These are phyloP conservation scores for Erythrophleum fordii DNA, from an alignment of 306 rosid species.

Conservation along the genomic window DNA sequence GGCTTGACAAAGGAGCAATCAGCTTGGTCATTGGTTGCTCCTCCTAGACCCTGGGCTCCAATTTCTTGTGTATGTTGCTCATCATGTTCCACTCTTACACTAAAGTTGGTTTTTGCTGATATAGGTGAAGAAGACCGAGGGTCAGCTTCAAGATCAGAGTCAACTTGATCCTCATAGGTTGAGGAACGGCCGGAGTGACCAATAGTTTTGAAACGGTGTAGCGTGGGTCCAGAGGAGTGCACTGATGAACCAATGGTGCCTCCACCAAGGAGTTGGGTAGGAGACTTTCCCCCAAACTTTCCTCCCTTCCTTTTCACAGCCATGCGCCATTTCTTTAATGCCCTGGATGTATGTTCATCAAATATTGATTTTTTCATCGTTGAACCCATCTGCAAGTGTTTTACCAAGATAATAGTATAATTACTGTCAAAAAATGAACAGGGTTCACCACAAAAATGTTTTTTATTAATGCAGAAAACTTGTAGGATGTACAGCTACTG, in stretches of 20 bases:
- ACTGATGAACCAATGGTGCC: constrained; percentile 54
- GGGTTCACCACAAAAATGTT: too few relatives aligned
- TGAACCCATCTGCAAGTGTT: constrained; percentile 87
- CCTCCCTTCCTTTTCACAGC: constrained; percentile 67
- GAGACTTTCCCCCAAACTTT: constrained; percentile 48
- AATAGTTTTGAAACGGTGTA: constrained; percentile 74
- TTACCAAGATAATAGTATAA: not conserved
- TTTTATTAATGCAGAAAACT: too few relatives aligned
- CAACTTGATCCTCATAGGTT: constrained; percentile 46
- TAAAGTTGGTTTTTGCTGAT: constrained; percentile 38
- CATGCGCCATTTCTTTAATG: constrained; percentile 84
- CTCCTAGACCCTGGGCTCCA: too few relatives aligned
- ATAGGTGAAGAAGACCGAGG: constrained; percentile 53
- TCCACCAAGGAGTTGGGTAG: constrained; percentile 48
- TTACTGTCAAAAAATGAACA: not conserved
- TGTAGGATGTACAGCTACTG: too few relatives aligned
- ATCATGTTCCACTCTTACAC: constrained; percentile 52
- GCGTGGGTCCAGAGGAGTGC: constrained; percentile 45
- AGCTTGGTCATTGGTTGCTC: constrained; percentile 36
- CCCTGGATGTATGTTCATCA: constrained; percentile 90
- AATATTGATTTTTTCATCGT: constrained; percentile 81
- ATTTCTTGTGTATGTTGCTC: constrained; percentile 39
- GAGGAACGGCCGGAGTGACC: constrained; percentile 65
- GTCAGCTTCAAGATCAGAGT: constrained; percentile 55
- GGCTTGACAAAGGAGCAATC: constrained; percentile 56